These are phyloP conservation scores for Bisporella sp. DNA, from an alignment of 2,329 filamentous ascomycete genomes.

Conservation along the genomic window DNA sequence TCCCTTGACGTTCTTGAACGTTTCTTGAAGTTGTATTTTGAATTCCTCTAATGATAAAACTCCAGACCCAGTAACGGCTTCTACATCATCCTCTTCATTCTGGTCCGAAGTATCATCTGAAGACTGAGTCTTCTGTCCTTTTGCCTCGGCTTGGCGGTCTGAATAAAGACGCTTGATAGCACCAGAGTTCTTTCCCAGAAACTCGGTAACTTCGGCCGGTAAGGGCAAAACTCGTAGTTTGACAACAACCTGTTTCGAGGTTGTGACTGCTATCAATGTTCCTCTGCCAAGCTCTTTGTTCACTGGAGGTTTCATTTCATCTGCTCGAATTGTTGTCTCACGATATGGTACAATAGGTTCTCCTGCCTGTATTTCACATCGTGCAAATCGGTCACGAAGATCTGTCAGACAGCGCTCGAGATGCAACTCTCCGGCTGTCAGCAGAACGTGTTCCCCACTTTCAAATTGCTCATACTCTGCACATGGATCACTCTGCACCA, in stretches of 20 bases:
- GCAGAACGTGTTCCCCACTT: slow-evolving; percentile 88
- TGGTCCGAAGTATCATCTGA: slow-evolving; percentile 23
- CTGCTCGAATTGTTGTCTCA: slow-evolving; percentile 79
- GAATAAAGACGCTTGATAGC: slow-evolving; percentile 76
- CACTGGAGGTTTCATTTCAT: slow-evolving; percentile 86
- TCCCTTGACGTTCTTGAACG: slow-evolving; percentile 65
- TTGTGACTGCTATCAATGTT: slow-evolving; percentile 65
- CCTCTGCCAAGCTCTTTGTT: slow-evolving; percentile 84
- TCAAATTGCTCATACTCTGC: slow-evolving; percentile 90
- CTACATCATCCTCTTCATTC: slow-evolving; percentile 44
- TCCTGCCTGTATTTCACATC: slow-evolving; percentile 89
- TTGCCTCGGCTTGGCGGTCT: slow-evolving; percentile 51
- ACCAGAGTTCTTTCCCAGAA: slow-evolving; percentile 71
- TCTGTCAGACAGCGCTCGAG: slow-evolving; percentile 91
- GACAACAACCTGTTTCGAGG: slow-evolving; percentile 79
- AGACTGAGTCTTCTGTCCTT: slow-evolving; percentile 16
- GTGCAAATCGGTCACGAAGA: slow-evolving; percentile 83
- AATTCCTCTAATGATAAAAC: slow-evolving; percentile 69
- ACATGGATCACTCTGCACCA: slow-evolving; percentile 93
- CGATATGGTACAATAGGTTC: slow-evolving; percentile 93
- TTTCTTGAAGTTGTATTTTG: slow-evolving; percentile 59
- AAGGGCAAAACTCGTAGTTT: slow-evolving; percentile 72
- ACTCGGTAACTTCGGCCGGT: slow-evolving; percentile 72
- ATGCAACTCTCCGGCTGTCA: slow-evolving; percentile 91
- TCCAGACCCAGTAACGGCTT: slow-evolving; percentile 51